Evolutionary conservation across 139 green algal genomes (phyloP).

Genomic region (Pseudopediastrum boryanum): DNA sequence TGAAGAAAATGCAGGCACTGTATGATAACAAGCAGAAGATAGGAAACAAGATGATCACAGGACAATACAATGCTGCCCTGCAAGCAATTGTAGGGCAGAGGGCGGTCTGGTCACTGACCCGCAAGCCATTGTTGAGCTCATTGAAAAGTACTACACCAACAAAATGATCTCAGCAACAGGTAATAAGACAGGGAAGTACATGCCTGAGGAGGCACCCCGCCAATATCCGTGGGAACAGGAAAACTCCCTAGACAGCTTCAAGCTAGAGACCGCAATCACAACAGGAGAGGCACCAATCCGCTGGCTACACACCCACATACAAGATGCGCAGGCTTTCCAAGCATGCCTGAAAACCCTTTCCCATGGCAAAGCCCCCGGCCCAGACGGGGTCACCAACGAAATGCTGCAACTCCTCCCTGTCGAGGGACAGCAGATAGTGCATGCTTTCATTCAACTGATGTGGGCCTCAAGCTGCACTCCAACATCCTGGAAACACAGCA

Average conservation of each 20-base stretch:
- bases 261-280: not conserved
- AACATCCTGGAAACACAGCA: slow-evolving; percentile 31
- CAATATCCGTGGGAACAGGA: not conserved
- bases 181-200: not conserved
- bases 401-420: slow-evolving; percentile 38
- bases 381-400: slow-evolving; percentile 46
- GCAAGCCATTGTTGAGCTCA: not conserved
- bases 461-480: slow-evolving; percentile 38
- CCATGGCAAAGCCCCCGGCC: slow-evolving; percentile 29
- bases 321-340: slow-evolving; percentile 1
- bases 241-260: not conserved
- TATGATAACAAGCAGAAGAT: not conserved
- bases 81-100: not conserved
- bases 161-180: not conserved
- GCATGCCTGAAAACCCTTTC: slow-evolving; percentile 1
- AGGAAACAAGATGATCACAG: not conserved
- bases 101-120: not conserved
- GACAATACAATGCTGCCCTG: slow-evolving; percentile 9
- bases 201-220: not conserved
- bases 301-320: slow-evolving; percentile 7
- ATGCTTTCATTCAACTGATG: slow-evolving; percentile 39
- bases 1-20: not conserved
- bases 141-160: not conserved
- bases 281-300: not conserved
- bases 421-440: not conserved